These are phyloP conservation scores for Penicillium sp. DNA, from an alignment of 2,329 filamentous ascomycete species.

Conservation along the genomic window DNA sequence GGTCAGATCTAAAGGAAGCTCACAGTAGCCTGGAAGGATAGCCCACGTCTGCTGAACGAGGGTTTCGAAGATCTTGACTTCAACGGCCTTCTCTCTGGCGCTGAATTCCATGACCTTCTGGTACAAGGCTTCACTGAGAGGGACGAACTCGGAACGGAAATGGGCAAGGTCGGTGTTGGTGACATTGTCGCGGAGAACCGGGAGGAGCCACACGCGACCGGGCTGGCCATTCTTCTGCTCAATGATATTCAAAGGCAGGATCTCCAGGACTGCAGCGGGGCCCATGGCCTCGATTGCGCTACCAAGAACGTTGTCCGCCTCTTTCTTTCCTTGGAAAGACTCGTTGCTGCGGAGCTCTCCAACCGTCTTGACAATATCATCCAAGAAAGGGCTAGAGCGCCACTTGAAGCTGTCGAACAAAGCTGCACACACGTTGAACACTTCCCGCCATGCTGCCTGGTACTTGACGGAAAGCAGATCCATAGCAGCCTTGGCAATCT, in stretches of 20 bases:
- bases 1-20: constrained; percentile 70
- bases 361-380: constrained; percentile 65
- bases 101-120: constrained; percentile 79
- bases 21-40: constrained; percentile 85
- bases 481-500: constrained; percentile 61
- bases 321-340: constrained; percentile 85
- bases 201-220: constrained; percentile 88
- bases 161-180: constrained; percentile 79
- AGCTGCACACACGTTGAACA: constrained; percentile 76
- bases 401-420: constrained; percentile 82
- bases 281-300: constrained; percentile 85
- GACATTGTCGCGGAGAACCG: constrained; percentile 77
- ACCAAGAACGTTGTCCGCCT: constrained; percentile 82
- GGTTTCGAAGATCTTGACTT: constrained; percentile 95
- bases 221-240: constrained; percentile 67
- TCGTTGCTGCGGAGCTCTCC: constrained; percentile 82
- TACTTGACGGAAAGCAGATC: constrained; percentile 79
- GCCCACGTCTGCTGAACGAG: constrained; percentile 94
- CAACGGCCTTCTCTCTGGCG: constrained; percentile 77
- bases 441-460: constrained; percentile 87
- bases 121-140: constrained; percentile 81
- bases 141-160: constrained; percentile 77
- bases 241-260: constrained; percentile 76
- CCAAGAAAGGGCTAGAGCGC: constrained; percentile 70
- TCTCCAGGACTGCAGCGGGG: constrained; percentile 68